Conservation (phyloP, 257 asterid species). For the Lithospermum erythrorhizon region DNA sequence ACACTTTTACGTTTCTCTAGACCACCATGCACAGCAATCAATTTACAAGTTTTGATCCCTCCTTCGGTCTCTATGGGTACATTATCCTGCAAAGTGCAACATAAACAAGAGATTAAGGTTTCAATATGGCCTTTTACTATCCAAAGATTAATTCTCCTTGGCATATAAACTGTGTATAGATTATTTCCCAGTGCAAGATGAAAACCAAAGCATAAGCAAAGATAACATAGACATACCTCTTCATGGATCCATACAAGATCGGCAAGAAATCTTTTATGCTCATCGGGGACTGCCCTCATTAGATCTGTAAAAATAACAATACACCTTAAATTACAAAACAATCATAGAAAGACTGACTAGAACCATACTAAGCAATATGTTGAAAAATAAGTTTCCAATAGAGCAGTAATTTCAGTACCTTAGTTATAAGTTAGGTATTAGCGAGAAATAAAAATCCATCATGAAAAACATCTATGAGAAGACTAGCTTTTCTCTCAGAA, state of each 20-base stretch:
- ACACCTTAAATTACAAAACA: background rate
- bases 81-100: constrained; percentile 34
- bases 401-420: too few relatives aligned
- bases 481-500: background rate
- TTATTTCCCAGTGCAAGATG: too few relatives aligned
- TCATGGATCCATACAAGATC: constrained; percentile 91
- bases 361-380: background rate
- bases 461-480: background rate
- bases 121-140: background rate
- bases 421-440: background rate
- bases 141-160: background rate
- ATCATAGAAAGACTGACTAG: background rate
- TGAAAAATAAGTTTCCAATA: too few relatives aligned
- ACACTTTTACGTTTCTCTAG: constrained; percentile 54
- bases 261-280: constrained; percentile 80
- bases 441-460: background rate
- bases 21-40: constrained; percentile 89
- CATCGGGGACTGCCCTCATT: constrained; percentile 65
- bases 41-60: constrained; percentile 50
- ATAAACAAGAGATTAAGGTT: constrained; percentile 1
- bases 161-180: background rate
- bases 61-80: constrained; percentile 56
- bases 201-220: background rate
- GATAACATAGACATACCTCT: constrained; percentile 34
- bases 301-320: constrained; percentile 36